Conservation (phyloP, 2,329 filamentous ascomycete species). For the Huntiella savannae region DNA sequence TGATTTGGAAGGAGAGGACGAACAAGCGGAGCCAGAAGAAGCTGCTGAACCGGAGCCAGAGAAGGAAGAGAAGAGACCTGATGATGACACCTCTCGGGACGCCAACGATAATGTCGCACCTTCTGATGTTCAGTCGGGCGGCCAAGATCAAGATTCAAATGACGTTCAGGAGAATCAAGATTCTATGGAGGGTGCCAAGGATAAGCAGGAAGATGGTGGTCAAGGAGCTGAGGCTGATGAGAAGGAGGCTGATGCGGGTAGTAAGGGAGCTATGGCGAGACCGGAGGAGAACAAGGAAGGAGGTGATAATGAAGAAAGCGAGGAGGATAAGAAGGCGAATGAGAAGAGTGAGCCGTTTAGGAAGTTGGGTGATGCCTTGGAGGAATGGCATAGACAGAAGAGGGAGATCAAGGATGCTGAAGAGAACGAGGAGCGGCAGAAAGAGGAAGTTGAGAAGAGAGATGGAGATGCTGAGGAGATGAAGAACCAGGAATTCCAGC, state of each 20-base stretch:
- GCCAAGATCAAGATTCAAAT: constrained; percentile 34
- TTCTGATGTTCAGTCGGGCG: constrained; percentile 38
- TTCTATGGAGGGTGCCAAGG: constrained; percentile 37
- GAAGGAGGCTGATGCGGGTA: constrained; percentile 42
- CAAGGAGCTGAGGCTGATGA: constrained; percentile 46
- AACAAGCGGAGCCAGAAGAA: constrained; percentile 28
- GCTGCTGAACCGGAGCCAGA: constrained; percentile 25
- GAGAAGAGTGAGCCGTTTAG: constrained; percentile 57
- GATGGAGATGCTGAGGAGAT: constrained; percentile 32
- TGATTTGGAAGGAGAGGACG: constrained; percentile 20
- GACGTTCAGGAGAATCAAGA: constrained; percentile 44
- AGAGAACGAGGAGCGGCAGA: constrained; percentile 26
- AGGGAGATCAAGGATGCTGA: constrained; percentile 49
- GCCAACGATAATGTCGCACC: constrained; percentile 19
- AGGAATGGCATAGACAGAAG: constrained; percentile 81
- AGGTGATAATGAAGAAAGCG: constrained; percentile 24
- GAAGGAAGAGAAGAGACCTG: constrained; percentile 18
- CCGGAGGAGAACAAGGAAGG: constrained; percentile 26
- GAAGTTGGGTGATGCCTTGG: constrained; percentile 80
- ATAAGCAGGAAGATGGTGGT: constrained; percentile 47
- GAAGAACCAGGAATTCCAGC: constrained; percentile 73
- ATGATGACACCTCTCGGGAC: constrained; percentile 10
- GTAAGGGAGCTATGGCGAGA: constrained; percentile 36
- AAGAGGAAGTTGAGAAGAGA: constrained; percentile 28
- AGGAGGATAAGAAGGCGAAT: constrained; percentile 27